phyloP scores from a whole-genome alignment of 768 basidiomycete species.

The Floccularia luteovirens region DNA sequence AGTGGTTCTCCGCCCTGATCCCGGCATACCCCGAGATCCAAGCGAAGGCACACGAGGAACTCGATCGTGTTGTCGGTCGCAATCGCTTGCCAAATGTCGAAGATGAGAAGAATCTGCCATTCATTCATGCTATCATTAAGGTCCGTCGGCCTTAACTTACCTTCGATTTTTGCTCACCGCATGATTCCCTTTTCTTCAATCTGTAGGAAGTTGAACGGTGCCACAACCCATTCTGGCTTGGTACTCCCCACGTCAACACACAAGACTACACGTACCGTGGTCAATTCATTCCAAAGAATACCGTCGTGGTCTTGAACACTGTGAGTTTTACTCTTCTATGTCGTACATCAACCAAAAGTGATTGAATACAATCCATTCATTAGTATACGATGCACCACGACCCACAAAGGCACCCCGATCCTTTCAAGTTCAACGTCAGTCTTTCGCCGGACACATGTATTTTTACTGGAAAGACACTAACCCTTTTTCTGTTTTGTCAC shows the following conservation, averaged over 20 bases:
- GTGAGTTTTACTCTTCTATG: conserved; percentile 11
- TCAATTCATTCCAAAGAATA: conserved; percentile 30
- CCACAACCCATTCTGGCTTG: conserved; percentile 30
- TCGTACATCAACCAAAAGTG: neutral
- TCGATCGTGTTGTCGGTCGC: conserved; percentile 22
- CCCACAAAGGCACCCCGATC: conserved; percentile 28
- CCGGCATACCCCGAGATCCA: conserved; percentile 20
- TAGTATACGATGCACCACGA: conserved; percentile 30
- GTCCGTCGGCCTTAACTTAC: conserved; percentile 7
- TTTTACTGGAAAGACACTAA: neutral
- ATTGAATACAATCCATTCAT: conserved; percentile 8
- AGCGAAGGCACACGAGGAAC: conserved; percentile 19
- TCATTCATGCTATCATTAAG: conserved; percentile 24
- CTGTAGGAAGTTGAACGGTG: conserved; percentile 26
- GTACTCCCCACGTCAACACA: conserved; percentile 28
- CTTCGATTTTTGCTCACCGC: conserved; percentile 1
- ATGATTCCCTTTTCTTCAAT: conserved; percentile 7
- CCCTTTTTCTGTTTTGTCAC: too few species aligned
- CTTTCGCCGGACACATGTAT: neutral
- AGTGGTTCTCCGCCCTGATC: conserved; percentile 29
- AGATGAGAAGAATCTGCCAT: conserved; percentile 25
- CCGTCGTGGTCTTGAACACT: conserved; percentile 30
- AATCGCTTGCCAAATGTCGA: conserved; percentile 20
- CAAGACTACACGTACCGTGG: conserved; percentile 33
- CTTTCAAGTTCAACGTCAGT: conserved; percentile 24